A percentile compares a stretch with the other conserved stretches of the same genome.
Conservation (phyloP, 805 yeast genomes). For the Millerago galiae region DNA sequence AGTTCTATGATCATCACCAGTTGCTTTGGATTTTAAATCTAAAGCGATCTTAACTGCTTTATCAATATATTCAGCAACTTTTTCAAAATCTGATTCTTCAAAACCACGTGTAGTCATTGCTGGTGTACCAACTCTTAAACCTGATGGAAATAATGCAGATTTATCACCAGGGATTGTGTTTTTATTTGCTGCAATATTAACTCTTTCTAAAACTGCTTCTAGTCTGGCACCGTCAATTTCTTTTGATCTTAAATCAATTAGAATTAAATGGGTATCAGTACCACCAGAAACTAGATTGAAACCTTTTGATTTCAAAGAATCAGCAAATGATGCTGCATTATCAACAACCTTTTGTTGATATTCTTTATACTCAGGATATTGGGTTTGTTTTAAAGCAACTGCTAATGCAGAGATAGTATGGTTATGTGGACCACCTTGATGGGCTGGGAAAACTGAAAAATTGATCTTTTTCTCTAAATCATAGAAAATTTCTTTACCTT, state of each 20-base stretch:
- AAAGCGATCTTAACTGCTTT: conserved; percentile 68
- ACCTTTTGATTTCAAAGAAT: conserved; percentile 61
- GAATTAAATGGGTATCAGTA: conserved; percentile 95
- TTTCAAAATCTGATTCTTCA: conserved; percentile 77
- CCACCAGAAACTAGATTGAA: conserved; percentile 88
- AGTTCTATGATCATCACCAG: conserved; percentile 51
- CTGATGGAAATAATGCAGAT: conserved; percentile 94
- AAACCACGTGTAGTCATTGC: conserved; percentile 98
- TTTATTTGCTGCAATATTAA: conserved; percentile 94
- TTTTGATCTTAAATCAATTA: conserved; percentile 82
- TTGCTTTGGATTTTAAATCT: conserved; percentile 49
- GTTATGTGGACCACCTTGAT: conserved; percentile 99
- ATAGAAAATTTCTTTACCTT: conserved; percentile 85
- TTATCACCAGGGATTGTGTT: conserved; percentile 98
- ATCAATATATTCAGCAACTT: conserved; percentile 76
- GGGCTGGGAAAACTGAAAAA: conserved; percentile 99
- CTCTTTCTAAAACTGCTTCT: conserved; percentile 89
- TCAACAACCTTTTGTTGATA: conserved; percentile 84
- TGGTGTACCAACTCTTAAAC: conserved; percentile 96
- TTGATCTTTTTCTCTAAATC: conserved; percentile 93
- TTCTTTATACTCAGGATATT: conserved; percentile 80
- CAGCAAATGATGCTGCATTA: conserved; percentile 82
- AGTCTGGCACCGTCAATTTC: conserved; percentile 96
- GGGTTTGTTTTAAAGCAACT: conserved; percentile 92
- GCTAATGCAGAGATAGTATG: conserved; percentile 98